These are phyloP conservation scores for Dendrocalamus sinicus DNA, from an alignment of 176 grass and related monocot genomes.

Conservation along the genomic window DNA sequence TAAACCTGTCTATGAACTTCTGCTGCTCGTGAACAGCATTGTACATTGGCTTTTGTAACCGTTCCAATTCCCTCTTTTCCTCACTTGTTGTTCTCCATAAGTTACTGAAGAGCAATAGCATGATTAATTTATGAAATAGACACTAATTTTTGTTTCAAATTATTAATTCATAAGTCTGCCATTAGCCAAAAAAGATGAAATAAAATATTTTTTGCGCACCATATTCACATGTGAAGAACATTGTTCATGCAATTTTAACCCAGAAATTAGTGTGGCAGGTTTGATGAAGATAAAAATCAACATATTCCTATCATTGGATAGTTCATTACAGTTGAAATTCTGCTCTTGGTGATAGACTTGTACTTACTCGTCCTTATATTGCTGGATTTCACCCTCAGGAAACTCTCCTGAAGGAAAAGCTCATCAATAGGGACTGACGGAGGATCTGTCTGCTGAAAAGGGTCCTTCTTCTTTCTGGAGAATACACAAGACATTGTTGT, in stretches of 20 bases:
- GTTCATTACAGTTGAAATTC: conserved; percentile 13
- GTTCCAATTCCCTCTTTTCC: conserved; percentile 93
- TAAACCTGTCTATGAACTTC: conserved; percentile 99
- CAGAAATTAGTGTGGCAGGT: background rate
- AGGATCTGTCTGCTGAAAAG: conserved; percentile 79
- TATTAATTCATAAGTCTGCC: background rate
- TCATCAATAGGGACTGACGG: conserved; percentile 93
- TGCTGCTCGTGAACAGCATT: conserved; percentile 86
- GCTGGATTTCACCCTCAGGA: conserved; percentile 86
- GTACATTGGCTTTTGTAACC: conserved; percentile 85
- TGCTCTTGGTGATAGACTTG: background rate
- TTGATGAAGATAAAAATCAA: background rate
- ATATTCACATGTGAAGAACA: conserved; percentile 29
- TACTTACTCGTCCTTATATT: conserved; percentile 88
- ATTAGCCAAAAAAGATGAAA: background rate
- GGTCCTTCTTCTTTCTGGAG: conserved; percentile 82
- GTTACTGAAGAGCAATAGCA: conserved; percentile 58
- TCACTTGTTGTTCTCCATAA: conserved; percentile 92
- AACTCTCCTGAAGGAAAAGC: conserved; percentile 83
- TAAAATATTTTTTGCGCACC: background rate
- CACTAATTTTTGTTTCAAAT: background rate
- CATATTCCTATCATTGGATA: conserved; percentile 1
- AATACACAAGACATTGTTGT: background rate
- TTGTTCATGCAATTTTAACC: conserved; percentile 1
- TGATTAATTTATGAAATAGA: conserved; percentile 34